These are phyloP conservation scores for Quercus tomentella DNA, from an alignment of 331 rosid species.

Conservation along the genomic window DNA sequence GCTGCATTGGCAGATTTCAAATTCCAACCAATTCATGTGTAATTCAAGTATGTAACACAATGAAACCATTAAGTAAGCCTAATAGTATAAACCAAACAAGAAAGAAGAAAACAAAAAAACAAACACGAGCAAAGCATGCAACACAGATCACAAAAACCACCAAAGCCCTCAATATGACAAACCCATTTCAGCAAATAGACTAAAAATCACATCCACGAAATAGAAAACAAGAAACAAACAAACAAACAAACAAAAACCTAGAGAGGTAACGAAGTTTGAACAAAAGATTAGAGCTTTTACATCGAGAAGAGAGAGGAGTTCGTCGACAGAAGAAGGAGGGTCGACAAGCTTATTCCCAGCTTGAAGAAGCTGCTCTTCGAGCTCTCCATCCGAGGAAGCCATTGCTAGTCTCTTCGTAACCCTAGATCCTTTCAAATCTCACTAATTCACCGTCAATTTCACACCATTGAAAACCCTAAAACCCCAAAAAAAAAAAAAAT, in stretches of 20 bases:
- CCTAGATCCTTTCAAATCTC: conserved; percentile 46
- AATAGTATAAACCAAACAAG: neutral
- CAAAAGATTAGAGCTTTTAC: conserved; percentile 42
- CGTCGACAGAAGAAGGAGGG: conserved; percentile 66
- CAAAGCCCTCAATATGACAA: neutral
- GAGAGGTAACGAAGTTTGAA: neutral
- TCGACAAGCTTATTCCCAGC: conserved; percentile 69
- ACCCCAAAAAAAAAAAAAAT: conserved; percentile 5
- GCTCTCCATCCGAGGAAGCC: conserved; percentile 57
- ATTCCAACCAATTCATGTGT: neutral
- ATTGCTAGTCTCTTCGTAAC: conserved; percentile 25
- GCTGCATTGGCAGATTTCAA: neutral
- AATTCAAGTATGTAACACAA: no score
- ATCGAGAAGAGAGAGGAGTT: conserved; percentile 70
- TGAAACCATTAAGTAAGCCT: neutral
- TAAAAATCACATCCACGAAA: neutral
- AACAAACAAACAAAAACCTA: neutral
- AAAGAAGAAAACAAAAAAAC: neutral
- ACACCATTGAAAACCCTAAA: conserved; percentile 41
- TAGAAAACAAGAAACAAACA: neutral
- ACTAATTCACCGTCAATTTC: conserved; percentile 25
- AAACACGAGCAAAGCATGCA: neutral
- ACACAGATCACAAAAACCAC: conserved; percentile 6
- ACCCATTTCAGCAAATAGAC: conserved; percentile 1
- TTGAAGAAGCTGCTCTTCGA: conserved; percentile 58